phyloP scores from a whole-genome alignment of 768 basidiomycete genomes.

The Termitomyces sp. region DNA sequence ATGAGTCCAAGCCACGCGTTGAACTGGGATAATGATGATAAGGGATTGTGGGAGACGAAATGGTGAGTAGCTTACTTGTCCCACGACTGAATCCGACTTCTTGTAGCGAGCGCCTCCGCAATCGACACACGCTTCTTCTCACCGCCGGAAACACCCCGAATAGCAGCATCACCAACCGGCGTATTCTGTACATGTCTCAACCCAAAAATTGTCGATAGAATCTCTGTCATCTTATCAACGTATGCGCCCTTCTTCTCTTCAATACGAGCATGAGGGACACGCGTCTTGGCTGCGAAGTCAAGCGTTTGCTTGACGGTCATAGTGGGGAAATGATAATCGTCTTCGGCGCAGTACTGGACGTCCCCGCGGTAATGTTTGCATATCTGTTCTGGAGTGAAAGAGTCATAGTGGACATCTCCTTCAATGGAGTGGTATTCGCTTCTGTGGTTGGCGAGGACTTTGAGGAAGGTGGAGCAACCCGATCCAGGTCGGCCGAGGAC shows the following conservation, averaged over 20 bases:
- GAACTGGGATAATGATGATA: conserved; percentile 37
- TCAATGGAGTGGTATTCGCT: conserved; percentile 61
- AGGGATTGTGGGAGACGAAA: background rate
- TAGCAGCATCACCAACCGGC: conserved; percentile 70
- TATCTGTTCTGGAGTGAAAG: conserved; percentile 63
- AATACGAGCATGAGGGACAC: conserved; percentile 55
- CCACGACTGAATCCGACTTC: conserved; percentile 65
- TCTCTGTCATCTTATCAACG: conserved; percentile 43
- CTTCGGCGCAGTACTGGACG: conserved; percentile 77
- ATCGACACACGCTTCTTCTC: conserved; percentile 84
- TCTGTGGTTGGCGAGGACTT: conserved; percentile 73
- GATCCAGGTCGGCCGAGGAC: conserved; percentile 84
- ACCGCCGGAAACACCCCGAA: conserved; percentile 73
- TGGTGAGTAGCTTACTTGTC: conserved; percentile 51
- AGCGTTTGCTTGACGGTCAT: conserved; percentile 79
- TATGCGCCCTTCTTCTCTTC: conserved; percentile 38
- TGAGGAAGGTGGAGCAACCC: conserved; percentile 82
- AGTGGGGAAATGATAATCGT: conserved; percentile 83
- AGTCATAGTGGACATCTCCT: conserved; percentile 74
- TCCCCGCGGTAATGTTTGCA: conserved; percentile 68
- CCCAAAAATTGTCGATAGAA: conserved; percentile 68
- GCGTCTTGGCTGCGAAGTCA: conserved; percentile 60
- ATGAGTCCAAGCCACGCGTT: conserved; percentile 60
- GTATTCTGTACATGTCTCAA: conserved; percentile 69
- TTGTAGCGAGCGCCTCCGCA: conserved; percentile 59